Percentiles rank a stretch among this genome's conserved stretches.
phyloP scores from a whole-genome alignment of 305 asterid genomes.

The Fraxinus sp. region DNA sequence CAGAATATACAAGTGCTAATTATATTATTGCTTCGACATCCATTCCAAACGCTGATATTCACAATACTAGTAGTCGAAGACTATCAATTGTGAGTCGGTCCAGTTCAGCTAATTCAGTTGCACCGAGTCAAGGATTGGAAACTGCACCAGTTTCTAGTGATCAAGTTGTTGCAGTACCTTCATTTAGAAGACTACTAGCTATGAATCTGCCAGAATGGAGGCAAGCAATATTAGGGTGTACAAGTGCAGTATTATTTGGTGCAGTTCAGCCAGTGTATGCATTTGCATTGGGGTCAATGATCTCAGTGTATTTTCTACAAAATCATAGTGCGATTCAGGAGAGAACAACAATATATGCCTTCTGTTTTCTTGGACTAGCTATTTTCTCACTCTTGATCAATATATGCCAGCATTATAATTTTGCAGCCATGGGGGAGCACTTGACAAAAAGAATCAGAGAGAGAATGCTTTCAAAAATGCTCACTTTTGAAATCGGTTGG shows the following conservation, averaged over 20 bases:
- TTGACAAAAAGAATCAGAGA: constrained; percentile 85
- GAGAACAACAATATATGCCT: constrained; percentile 47
- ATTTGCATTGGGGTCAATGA: constrained; percentile 77
- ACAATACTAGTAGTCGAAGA: constrained; percentile 56
- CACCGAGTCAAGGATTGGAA: constrained; percentile 34
- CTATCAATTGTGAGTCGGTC: constrained; percentile 60
- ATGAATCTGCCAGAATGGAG: constrained; percentile 93
- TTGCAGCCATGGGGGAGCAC: constrained; percentile 94
- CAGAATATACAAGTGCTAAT: constrained; percentile 16
- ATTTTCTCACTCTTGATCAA: constrained; percentile 64
- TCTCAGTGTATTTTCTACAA: constrained; percentile 61
- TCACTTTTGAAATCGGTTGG: constrained; percentile 96
- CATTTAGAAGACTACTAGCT: constrained; percentile 69
- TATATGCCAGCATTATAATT: constrained; percentile 69
- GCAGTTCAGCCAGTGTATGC: constrained; percentile 83
- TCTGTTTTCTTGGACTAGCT: constrained; percentile 69
- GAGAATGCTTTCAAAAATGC: constrained; percentile 82
- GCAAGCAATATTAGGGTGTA: constrained; percentile 64
- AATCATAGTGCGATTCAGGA: constrained; percentile 66
- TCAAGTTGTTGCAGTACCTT: constrained; percentile 56
- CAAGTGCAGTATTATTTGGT: constrained; percentile 66
- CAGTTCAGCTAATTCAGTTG: constrained; percentile 62
- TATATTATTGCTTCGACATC: constrained; percentile 23
- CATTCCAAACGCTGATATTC: constrained; percentile 34
- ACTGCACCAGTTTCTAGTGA: constrained; percentile 23